Conservation (phyloP, 2,329 filamentous ascomycete genomes). For the Arthrobotrys conoides region DNA sequence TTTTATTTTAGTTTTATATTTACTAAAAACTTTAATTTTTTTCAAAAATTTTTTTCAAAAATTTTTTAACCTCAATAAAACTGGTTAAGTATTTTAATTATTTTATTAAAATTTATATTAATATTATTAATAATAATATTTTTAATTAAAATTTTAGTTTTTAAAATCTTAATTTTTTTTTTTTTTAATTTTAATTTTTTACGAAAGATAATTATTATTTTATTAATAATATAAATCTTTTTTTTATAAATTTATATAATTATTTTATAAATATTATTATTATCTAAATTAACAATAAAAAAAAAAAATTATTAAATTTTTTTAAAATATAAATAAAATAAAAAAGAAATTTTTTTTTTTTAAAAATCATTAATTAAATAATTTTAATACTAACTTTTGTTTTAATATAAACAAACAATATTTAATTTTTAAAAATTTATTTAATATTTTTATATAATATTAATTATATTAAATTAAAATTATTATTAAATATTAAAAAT, state of each 20-base stretch:
- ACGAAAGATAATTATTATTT: background rate
- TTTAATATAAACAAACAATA: background rate
- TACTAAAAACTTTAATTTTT: background rate
- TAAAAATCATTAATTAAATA: slow-evolving; percentile 2
- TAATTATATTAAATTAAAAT: background rate
- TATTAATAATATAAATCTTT: background rate
- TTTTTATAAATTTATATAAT: background rate
- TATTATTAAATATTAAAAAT: background rate
- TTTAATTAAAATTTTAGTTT: background rate
- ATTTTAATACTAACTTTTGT: background rate
- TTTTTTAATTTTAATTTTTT: slow-evolving; percentile 11
- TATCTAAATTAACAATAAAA: background rate
- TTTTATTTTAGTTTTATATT: slow-evolving; percentile 1
- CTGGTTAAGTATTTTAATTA: background rate
- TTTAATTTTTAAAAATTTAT: slow-evolving; percentile 4
- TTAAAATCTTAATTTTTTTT: slow-evolving; percentile 8
- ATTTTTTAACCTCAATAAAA: slow-evolving; percentile 5
- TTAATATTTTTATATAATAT: background rate
- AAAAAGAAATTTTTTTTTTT: background rate
- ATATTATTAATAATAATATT: slow-evolving; percentile 1
- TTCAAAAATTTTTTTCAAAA: background rate
- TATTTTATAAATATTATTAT: slow-evolving; percentile 4
- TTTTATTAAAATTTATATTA: background rate
- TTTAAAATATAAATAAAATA: no score
- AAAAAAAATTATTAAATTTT: background rate